These are phyloP conservation scores for Boletus vinaceobasis DNA, from an alignment of 768 basidiomycete species.

Conservation along the genomic window DNA sequence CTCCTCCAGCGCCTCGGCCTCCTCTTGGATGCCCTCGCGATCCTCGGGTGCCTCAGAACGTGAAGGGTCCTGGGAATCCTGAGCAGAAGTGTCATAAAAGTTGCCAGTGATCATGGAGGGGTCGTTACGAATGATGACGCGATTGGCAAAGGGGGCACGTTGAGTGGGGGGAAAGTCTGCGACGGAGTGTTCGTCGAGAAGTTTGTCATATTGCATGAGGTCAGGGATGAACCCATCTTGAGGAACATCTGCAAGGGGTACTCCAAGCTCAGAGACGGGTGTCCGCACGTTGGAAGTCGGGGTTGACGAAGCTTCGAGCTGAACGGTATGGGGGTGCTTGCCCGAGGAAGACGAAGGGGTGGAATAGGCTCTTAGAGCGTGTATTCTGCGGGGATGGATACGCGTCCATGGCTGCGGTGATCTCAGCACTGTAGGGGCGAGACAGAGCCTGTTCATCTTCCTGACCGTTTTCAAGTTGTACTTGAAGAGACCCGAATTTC, in stretches of 20 bases:
- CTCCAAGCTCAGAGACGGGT: slow-evolving; percentile 9
- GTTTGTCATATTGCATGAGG: slow-evolving; percentile 58
- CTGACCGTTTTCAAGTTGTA: neutral
- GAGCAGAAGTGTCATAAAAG: slow-evolving; percentile 23
- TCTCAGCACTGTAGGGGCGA: slow-evolving; percentile 11
- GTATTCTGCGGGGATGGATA: neutral
- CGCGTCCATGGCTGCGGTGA: slow-evolving; percentile 6
- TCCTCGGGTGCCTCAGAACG: slow-evolving; percentile 2
- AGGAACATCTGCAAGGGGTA: slow-evolving; percentile 18
- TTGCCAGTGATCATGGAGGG: slow-evolving; percentile 56
- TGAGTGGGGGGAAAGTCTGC: slow-evolving; percentile 50
- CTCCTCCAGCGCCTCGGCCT: slow-evolving; percentile 16
- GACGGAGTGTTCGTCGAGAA: slow-evolving; percentile 59
- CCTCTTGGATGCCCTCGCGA: slow-evolving; percentile 7
- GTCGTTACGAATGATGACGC: slow-evolving; percentile 67
- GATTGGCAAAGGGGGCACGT: slow-evolving; percentile 54
- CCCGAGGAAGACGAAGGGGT: slow-evolving; percentile 12
- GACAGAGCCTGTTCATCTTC: slow-evolving; percentile 28
- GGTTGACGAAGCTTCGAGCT: slow-evolving; percentile 1
- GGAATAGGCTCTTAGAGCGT: slow-evolving; percentile 14
- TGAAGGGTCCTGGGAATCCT: neutral
- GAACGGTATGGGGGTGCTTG: neutral
- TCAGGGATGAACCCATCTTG: slow-evolving; percentile 45
- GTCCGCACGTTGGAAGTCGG: neutral
- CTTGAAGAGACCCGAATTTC: slow-evolving; percentile 14